Evolutionary conservation across 768 basidiomycete genomes (phyloP), one percentile per base, ranked within the genome.

Genomic region (Lactarius akahatsu): DNA sequence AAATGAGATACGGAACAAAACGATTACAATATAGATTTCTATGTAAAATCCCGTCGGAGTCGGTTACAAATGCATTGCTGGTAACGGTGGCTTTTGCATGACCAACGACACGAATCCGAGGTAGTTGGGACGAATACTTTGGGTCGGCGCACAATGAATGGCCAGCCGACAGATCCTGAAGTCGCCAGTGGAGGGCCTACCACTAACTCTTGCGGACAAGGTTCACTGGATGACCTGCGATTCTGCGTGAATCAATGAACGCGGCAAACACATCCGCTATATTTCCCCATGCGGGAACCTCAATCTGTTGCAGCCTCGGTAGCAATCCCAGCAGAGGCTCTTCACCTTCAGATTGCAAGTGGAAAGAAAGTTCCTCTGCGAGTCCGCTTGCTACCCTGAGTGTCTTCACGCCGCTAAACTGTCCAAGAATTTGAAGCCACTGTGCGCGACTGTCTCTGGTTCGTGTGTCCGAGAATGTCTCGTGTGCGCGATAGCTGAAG

Each of bases 241-340:
- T 40, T 30, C 20, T 11, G 5, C 61, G 61, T 43, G 41, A 20
- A n/a, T 57, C 28, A 43, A 57, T 26, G 40, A 63, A 63, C 10
- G 41, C 28, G 15, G 23, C 3, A 18, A 63, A 57, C 1, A 23
- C 32, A 18, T 57, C 41, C 3, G 10, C 26, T n/a, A 11, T 8
- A 20, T 57, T 43, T 0, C 13, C 30, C 2, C 10, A 15, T 10
- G 11, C n/a, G 23, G 28, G 36, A 50, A 40, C 28, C 3, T 11
- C 23, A 15, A 64, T 40, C 54, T 41, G 36, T 5, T 41, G 10
- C n/a, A 64, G 26, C 23, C 40, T 23, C 1, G 47, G 63, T n/a
- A 64, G 28, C 8, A 59, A 13, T 26, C 38, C 57, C 9, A 41
- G 1, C 6, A 36, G 26, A 1, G 15, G 10, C 20, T 41, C 63